A percentile compares a stretch with the other conserved stretches of the same genome.
Evolutionary conservation across 768 basidiomycete species (phyloP).

Genomic region (Suillus bovinus): DNA sequence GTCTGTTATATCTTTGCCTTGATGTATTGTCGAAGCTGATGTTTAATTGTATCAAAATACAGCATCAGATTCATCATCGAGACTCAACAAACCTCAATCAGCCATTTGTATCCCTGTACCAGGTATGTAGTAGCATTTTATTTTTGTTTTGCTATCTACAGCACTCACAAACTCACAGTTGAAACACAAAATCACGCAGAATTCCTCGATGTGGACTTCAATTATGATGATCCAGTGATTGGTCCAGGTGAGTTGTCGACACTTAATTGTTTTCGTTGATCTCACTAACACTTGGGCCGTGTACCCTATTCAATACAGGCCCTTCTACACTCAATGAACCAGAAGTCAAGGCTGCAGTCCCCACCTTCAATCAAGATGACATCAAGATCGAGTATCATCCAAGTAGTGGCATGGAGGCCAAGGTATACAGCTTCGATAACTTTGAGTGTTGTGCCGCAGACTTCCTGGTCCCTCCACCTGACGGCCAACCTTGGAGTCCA

Average conservation of each 20-base stretch:
- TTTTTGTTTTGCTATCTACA: neutral
- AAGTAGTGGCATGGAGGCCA: constrained; percentile 10
- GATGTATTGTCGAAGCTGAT: neutral
- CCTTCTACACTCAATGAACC: neutral
- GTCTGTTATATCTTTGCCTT: neutral
- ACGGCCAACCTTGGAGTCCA: constrained; percentile 31
- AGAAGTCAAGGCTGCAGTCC: neutral
- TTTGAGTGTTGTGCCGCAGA: constrained; percentile 8
- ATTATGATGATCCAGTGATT: neutral
- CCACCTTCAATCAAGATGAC: constrained; percentile 15
- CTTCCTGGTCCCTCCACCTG: constrained; percentile 3
- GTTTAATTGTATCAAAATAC: neutral
- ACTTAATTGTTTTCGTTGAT: neutral
- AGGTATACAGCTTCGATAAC: constrained; percentile 17
- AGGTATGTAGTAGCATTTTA: neutral
- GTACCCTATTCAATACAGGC: neutral
- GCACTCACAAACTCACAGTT: neutral
- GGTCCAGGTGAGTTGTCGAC: neutral
- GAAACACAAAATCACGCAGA: neutral
- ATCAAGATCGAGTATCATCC: constrained; percentile 29
- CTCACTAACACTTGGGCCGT: neutral
- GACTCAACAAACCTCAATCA: neutral
- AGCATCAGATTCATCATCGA: neutral
- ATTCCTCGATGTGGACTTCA: neutral
- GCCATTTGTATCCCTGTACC: neutral